Evolutionary conservation across 495 filamentous ascomycete species (phyloP), one percentile per base, ranked within the genome.

Genomic region (Aspergillus taichungensis): DNA sequence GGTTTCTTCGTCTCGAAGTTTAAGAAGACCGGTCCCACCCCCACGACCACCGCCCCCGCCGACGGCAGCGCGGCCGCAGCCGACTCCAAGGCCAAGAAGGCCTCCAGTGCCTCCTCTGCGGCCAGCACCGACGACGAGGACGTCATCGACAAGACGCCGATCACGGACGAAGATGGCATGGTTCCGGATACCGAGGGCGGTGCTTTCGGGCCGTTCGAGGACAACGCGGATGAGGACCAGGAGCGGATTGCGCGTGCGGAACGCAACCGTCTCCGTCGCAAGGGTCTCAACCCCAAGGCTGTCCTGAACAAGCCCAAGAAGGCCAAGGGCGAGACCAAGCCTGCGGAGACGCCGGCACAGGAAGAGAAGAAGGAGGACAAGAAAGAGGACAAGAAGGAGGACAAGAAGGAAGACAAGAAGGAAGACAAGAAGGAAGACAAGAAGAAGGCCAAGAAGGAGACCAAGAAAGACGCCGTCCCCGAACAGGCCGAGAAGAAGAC

Each of bases 1-100:
- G 92, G 92, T 43, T 98, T 98, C 81, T 98, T 94, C 61, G 92
- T 97, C 45, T 84, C 87, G 57, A 98, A 97, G 67, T 82, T 98
- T 60, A 91, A 94, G 69, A 98, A 98, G 78, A 78, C 76, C 28
- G 92, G 78, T 9, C 85, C 84, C 0, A 85, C 82, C 9, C 79
- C 84, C 0, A 65, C 68, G 29, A 75, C 74, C 32, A 72, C 77
- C 47, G 57, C 67, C 13, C 66, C 53, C 12, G 61, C 57, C 12
- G 63, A 48, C 13, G 45, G 53, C 13, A 51, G 52, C 36, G 56
- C 45, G 12, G 27, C 51, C 13, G 50, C 52, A 24, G 33, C 50
- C 3, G 48, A 35, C 13, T 43, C 55, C 34, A 61, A 53, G 5
- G 37, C 47, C 38, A 49, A 13, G 35, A 46, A 36, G 42, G 31